phyloP scores from a whole-genome alignment of 306 rosid genomes.

The Cicer pinnatifidum region DNA sequence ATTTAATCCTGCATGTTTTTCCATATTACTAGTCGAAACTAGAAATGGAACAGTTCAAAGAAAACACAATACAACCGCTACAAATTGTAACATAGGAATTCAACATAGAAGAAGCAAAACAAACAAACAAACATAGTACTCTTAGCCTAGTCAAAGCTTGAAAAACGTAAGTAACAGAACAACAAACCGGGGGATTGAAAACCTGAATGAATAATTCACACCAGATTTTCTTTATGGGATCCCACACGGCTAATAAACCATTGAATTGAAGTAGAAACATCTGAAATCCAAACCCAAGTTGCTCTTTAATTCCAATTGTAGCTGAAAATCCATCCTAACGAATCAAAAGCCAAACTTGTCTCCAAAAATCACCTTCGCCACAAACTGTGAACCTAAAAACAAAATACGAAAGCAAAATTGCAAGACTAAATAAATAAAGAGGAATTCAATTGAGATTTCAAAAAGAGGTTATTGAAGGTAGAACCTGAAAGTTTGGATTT shows the following conservation, averaged over 20 bases:
- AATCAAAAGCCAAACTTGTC: neutral
- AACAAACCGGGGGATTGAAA: conserved; percentile 56
- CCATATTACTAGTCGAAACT: conserved; percentile 29
- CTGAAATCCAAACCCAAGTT: conserved; percentile 45
- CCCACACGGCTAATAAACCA: conserved; percentile 54
- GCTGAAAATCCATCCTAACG: conserved; percentile 1
- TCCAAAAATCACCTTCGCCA: conserved; percentile 18
- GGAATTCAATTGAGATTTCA: conserved; percentile 9
- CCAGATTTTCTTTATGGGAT: conserved; percentile 55
- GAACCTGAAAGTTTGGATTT: conserved; percentile 58
- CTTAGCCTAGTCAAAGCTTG: conserved; percentile 46
- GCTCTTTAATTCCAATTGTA: conserved; percentile 31
- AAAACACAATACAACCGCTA: conserved; percentile 33
- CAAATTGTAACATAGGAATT: conserved; percentile 43
- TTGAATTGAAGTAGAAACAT: conserved; percentile 58
- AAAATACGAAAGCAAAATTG: neutral
- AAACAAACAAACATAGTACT: conserved; percentile 37
- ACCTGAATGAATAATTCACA: conserved; percentile 54
- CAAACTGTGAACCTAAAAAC: conserved; percentile 21
- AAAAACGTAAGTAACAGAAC: conserved; percentile 44
- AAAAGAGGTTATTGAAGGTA: conserved; percentile 37
- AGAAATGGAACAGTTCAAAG: conserved; percentile 43
- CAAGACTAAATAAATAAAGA: neutral
- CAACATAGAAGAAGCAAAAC: conserved; percentile 38
- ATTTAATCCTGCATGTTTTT: conserved; percentile 36